Conservation (phyloP, 257 asterid species). For the Hygrophila difformis region DNA sequence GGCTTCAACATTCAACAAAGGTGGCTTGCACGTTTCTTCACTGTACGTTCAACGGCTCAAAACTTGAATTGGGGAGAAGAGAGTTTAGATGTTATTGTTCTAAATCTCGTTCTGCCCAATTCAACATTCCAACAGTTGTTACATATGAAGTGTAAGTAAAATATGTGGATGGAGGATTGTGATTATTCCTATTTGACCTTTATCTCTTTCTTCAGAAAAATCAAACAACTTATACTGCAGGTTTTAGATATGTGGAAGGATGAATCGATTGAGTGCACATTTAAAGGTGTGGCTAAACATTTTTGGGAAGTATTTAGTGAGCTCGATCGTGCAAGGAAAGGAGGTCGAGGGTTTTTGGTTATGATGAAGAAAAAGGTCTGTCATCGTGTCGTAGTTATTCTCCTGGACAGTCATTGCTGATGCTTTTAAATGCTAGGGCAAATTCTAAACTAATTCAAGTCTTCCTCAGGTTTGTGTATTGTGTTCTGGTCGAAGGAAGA, state of each 20-base stretch:
- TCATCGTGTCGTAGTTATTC: slow-evolving; percentile 13
- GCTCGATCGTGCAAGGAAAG: slow-evolving; percentile 98
- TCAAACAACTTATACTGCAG: slow-evolving; percentile 83
- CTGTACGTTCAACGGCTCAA: too few relatives aligned
- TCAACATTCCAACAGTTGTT: too few relatives aligned
- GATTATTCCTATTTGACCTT: slow-evolving; percentile 13
- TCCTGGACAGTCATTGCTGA: background rate
- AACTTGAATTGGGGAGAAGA: too few relatives aligned
- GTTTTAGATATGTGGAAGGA: slow-evolving; percentile 98
- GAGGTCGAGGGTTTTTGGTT: slow-evolving; percentile 85
- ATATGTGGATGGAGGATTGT: slow-evolving; percentile 10
- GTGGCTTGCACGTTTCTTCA: too few relatives aligned
- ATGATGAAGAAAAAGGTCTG: slow-evolving; percentile 98
- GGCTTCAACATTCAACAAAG: too few relatives aligned
- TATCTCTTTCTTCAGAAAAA: slow-evolving; percentile 54
- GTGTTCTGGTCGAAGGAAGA: too few relatives aligned
- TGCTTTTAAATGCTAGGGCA: too few relatives aligned
- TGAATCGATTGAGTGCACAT: slow-evolving; percentile 96
- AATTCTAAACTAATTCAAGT: too few relatives aligned
- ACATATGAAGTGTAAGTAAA: slow-evolving; percentile 8
- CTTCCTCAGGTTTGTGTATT: too few relatives aligned
- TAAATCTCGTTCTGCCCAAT: too few relatives aligned
- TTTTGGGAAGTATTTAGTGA: slow-evolving; percentile 95
- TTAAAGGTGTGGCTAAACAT: slow-evolving; percentile 95
- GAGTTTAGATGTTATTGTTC: too few relatives aligned